A percentile compares a stretch with the other conserved stretches of the same genome.
These are phyloP conservation scores for Botrytis galanthina DNA, from an alignment of 2,329 filamentous ascomycete genomes.

Conservation along the genomic window DNA sequence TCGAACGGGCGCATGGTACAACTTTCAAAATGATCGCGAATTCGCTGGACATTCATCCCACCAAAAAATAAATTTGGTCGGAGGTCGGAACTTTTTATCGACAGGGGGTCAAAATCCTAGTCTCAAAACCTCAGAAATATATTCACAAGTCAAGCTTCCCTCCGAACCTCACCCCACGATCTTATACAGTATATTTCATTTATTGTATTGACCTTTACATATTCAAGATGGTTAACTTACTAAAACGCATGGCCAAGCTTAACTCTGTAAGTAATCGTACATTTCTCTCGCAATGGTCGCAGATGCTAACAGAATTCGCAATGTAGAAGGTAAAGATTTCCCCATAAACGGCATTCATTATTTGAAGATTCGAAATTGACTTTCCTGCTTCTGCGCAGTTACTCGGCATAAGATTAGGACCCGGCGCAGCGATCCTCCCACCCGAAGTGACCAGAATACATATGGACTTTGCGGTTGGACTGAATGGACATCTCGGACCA, in stretches of 20 bases:
- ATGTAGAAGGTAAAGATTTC: constrained; percentile 45
- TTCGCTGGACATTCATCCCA: not conserved
- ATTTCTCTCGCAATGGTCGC: not conserved
- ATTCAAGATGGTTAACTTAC: constrained; percentile 52
- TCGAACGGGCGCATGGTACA: not conserved
- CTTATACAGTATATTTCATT: not conserved
- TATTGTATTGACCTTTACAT: not conserved
- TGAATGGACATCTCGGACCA: constrained; percentile 69
- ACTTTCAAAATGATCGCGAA: not conserved
- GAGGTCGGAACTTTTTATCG: constrained; percentile 16
- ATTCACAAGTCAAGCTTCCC: constrained; percentile 16
- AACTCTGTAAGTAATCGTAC: constrained; percentile 58
- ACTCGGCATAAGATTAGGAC: constrained; percentile 72
- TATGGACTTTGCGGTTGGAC: constrained; percentile 64
- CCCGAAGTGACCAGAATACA: constrained; percentile 72
- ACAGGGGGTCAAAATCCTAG: constrained; percentile 18
- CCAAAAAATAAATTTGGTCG: constrained; percentile 18
- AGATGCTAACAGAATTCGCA: constrained; percentile 26
- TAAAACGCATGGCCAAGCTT: constrained; percentile 72
- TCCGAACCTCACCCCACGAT: constrained; percentile 16
- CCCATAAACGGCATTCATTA: constrained; percentile 12
- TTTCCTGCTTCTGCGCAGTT: constrained; percentile 50
- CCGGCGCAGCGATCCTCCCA: constrained; percentile 79
- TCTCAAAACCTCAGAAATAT: constrained; percentile 21
- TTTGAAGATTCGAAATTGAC: constrained; percentile 28